Evolutionary conservation across 495 filamentous ascomycete genomes (phyloP), one percentile per base, ranked within the genome.

Genomic region (Penicillium egyptiacum): DNA sequence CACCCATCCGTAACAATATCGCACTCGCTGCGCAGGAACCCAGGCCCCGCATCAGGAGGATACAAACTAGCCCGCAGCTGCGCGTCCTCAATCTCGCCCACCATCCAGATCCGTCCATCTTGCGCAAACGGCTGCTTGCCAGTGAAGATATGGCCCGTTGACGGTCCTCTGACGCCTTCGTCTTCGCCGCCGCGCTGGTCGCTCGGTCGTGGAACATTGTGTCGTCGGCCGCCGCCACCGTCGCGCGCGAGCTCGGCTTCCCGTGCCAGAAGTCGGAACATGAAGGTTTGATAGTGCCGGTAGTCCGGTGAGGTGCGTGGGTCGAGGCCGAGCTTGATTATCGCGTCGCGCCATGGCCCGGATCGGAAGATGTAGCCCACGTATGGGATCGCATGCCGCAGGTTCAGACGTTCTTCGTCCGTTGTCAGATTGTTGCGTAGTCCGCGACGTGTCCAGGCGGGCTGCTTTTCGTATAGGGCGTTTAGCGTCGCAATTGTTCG

Each of bases 41-140:
- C 62, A n/a, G 57, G 25, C 37, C 48, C 49, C 19, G 56, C 39
- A 48, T 60, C 46, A 19, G 56, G 42, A 30, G 64, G 67, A 49
- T 68, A 72, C 45, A 75, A 55, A 17, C 72, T 45, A 0, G 43
- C 26, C 28, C 23, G 20, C 3, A 72, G 59, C 56, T 59, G 67
- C 56, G 61, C 19, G 92, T 97, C 92, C 0, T 82, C 85, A 55
- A 98, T 87, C 69, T 98, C 94, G 73, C 92, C 95, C 30, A 92
- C 79, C 77, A 97, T 94, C 87, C 90, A 98, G 55, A 91, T 84
- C 45, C 91, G 89, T 2, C 92, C 92, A 64, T 94, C 90, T 5
- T 77, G 74, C 10, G 80, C 79, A 26, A 92, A 75, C 0, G 75
- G 77, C 4, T 67, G 73, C 41, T 82, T 69, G 37, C 94, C 93